Conservation (phyloP, 371 early-diverging fungal species). For the Blastocladiella emersonii region DNA sequence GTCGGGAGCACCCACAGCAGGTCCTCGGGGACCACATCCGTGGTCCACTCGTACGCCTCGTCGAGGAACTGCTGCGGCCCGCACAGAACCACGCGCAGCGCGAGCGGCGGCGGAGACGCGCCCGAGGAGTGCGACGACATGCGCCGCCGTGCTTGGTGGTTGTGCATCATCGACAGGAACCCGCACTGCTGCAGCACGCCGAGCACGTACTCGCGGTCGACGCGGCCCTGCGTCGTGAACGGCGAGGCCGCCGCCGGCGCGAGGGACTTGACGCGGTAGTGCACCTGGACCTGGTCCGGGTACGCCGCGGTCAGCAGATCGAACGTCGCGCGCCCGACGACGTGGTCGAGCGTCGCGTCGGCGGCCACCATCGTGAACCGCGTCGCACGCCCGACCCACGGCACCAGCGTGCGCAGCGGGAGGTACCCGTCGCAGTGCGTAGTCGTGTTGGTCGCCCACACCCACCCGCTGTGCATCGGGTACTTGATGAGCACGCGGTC, state of each 20-base stretch:
- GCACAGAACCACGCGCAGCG: not conserved
- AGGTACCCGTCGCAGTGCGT: not conserved
- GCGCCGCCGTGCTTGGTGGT: too few species aligned
- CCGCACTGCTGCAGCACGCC: not conserved
- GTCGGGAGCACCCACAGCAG: too few species aligned
- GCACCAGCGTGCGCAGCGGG: not conserved
- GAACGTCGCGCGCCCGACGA: not conserved
- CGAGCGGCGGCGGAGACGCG: too few species aligned
- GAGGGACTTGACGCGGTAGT: not conserved
- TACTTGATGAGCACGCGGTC: not conserved
- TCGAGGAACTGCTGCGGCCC: not conserved
- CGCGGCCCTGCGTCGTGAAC: not conserved
- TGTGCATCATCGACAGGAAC: too few species aligned
- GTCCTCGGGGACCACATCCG: not conserved
- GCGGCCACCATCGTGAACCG: not conserved
- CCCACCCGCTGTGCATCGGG: slow-evolving; percentile 1
- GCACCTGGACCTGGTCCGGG: not conserved
- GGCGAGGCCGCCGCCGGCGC: too few species aligned
- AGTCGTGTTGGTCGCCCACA: not conserved
- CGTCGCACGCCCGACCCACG: not conserved
- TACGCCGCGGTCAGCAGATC: not conserved
- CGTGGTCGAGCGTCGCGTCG: not conserved
- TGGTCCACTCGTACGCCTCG: not conserved
- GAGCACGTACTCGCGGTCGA: not conserved
- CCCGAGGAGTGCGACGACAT: too few species aligned